Evolutionary conservation across 2,329 filamentous ascomycete genomes (phyloP).

Genomic region (Hypoxylon sp.): DNA sequence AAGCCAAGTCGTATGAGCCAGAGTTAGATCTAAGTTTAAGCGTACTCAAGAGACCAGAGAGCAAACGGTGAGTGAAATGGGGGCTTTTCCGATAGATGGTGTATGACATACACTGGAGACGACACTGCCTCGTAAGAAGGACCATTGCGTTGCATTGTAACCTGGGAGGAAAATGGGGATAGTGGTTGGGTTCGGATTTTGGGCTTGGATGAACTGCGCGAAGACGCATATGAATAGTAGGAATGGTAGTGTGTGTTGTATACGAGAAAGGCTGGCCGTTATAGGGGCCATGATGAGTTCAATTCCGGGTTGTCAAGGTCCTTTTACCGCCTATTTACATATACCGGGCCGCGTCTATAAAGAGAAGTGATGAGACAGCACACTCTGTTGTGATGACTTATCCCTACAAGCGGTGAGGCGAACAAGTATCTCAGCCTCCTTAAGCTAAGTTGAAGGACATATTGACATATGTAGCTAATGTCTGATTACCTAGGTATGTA

Average conservation of each 20-base stretch:
- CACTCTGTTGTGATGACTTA: not conserved
- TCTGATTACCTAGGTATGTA: not conserved
- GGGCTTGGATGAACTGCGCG: conserved; percentile 2
- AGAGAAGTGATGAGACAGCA: not conserved
- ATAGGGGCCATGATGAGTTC: conserved; percentile 8
- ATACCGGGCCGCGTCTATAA: not conserved
- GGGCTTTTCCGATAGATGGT: not conserved
- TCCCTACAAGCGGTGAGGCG: not conserved
- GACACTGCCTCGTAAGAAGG: conserved; percentile 29
- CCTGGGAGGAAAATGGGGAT: conserved; percentile 32
- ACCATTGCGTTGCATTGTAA: conserved; percentile 21
- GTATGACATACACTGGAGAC: conserved; percentile 29
- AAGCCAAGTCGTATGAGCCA: not conserved
- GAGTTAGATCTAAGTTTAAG: not conserved
- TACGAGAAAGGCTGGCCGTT: not conserved
- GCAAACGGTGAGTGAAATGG: not conserved
- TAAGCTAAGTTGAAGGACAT: not conserved
- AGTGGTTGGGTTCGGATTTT: conserved; percentile 6
- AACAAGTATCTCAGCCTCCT: not conserved
- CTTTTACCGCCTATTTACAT: not conserved
- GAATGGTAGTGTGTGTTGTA: not conserved
- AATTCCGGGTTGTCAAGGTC: not conserved
- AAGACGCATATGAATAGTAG: conserved; percentile 6
- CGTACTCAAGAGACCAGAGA: not conserved
- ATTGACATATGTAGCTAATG: not conserved